Evolutionary conservation across 345 rosid species (phyloP).

Genomic region (Dipteronia sinensis): DNA sequence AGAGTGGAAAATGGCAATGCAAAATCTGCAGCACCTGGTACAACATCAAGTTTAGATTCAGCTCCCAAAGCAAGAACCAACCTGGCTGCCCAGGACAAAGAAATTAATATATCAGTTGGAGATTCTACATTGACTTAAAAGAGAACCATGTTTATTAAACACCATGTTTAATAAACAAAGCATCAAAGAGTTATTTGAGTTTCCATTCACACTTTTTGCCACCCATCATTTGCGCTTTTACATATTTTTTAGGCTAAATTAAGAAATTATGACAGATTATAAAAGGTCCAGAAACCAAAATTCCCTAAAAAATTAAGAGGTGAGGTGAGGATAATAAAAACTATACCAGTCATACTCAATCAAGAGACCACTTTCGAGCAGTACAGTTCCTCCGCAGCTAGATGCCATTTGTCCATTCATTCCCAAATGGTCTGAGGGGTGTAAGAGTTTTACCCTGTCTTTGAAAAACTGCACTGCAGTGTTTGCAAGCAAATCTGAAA

Average conservation of each 20-base stretch:
- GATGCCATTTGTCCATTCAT: constrained; percentile 46
- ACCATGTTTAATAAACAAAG: background rate
- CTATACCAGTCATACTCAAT: constrained; percentile 94
- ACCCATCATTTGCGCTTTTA: background rate
- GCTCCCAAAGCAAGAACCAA: constrained; percentile 99
- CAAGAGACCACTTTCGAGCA: constrained; percentile 76
- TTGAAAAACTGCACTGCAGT: constrained; percentile 72
- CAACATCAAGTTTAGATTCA: constrained; percentile 78
- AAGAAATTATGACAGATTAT: background rate
- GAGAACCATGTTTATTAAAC: constrained; percentile 4
- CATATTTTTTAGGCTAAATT: background rate
- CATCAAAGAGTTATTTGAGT: background rate
- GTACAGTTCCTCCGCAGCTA: constrained; percentile 72
- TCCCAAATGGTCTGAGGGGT: constrained; percentile 67
- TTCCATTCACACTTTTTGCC: background rate
- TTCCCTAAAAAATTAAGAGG: background rate
- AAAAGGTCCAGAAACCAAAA: background rate
- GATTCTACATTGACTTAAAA: constrained; percentile 14
- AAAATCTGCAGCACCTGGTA: constrained; percentile 88
- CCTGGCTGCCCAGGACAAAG: constrained; percentile 85
- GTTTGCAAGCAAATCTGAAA: constrained; percentile 77
- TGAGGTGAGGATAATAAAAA: constrained; percentile 17
- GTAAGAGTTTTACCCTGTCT: constrained; percentile 75
- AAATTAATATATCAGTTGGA: constrained; percentile 21
- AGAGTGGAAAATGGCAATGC: constrained; percentile 86